Base-by-base conservation (phyloP, 106 monocot species). In the Vanilla planifolia region DNA sequence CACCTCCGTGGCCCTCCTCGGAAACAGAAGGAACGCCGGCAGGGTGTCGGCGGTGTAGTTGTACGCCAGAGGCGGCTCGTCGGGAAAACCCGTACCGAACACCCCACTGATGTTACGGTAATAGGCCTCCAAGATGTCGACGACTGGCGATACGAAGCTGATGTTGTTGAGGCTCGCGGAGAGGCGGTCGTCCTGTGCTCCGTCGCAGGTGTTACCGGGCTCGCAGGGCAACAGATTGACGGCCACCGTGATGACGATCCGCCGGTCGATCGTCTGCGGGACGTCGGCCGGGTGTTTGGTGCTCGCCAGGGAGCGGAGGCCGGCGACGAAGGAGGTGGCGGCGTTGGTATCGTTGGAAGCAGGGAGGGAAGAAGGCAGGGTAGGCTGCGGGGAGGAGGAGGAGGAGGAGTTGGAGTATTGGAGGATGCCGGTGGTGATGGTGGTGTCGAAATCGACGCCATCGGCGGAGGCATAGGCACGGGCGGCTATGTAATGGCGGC, bases 251-350 rank as follows among this genome's bases (percentile, higher is more conserved):
- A 44, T 67, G 25, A 74, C 67, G 28, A 74, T 51, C 16, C 51
- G 60, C 1, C 74, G 50, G 27, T 74, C 67, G 22, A 74, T 43
- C 0, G 30, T 43, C 9, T 26, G 43, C 4, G 74, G 67, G 14
- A 74, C 74, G 5, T 61, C 62, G 3, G 60, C 74, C 3, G 74
- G 43, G 61, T 67, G 53, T 21, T 60, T 3, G 5, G 23, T 35
- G 3, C 83, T 67, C 70, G 80, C 78, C 5, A 74, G 39, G 8
- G 67, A 61, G 16, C 61, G 60, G 24, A 74, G 74, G 30, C 46
- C 67, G 53, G 53, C 35, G 9, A 11, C 22, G 50, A 51, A 74
- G 21, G 3, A 4, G 6, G 43, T 24, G 1, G 32, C 74, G 23
- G 55, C 33, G 25, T 6, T 1, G 2, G 67, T 50, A 44, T 74